Conservation (phyloP, 192 early-diverging fungal species). For the Phycomyces blakesleeanus region DNA sequence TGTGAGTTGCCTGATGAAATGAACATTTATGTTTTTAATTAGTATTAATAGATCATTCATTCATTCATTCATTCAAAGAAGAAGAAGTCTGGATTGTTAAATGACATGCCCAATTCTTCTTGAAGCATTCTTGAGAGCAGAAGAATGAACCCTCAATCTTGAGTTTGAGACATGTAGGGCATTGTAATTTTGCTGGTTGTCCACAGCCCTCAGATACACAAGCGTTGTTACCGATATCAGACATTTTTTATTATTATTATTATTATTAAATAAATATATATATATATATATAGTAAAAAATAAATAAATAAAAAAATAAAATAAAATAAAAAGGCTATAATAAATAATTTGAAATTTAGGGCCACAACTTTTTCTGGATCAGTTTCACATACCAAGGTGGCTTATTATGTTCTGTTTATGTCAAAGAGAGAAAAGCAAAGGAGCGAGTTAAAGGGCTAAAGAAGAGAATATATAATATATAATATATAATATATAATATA, state of each 20-base stretch:
- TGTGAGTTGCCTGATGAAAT: too few species aligned
- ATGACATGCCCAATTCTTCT: constrained; percentile 56
- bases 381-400: too few species aligned
- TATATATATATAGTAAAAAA: constrained; percentile 13
- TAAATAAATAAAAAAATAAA: constrained; percentile 3
- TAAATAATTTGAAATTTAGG: neutral
- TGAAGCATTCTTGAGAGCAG: constrained; percentile 81
- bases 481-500: too few species aligned
- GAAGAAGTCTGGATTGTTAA: too few species aligned
- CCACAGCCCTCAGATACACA: constrained; percentile 54
- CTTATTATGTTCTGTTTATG: neutral
- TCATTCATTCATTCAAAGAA: too few species aligned
- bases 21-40: too few species aligned
- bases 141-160: constrained; percentile 64
- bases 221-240: constrained; percentile 4
- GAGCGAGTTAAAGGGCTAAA: too few species aligned
- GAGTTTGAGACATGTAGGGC: constrained; percentile 78
- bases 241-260: too few species aligned
- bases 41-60: too few species aligned
- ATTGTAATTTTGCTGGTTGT: constrained; percentile 68
- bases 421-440: constrained; percentile 1
- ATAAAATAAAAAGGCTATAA: neutral
- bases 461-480: too few species aligned
- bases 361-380: too few species aligned
- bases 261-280: too few species aligned